Conservation (phyloP, 176 grass and related monocot genomes). For the Typha latifolia region DNA sequence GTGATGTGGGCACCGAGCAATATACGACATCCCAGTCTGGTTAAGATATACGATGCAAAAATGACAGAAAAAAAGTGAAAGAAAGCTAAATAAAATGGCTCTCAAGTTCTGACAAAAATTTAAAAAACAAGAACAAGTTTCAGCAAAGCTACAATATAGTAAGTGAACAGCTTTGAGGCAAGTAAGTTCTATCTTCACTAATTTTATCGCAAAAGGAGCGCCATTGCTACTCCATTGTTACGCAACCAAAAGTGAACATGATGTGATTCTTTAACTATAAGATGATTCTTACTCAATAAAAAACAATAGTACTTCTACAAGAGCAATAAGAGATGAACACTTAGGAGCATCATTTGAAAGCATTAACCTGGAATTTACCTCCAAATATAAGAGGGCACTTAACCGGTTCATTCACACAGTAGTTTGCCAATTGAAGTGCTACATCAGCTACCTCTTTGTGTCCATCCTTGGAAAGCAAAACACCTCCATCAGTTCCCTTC, state of each 20-base stretch:
- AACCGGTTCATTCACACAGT: conserved; percentile 66
- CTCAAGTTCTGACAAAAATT: no score
- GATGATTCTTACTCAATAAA: no score
- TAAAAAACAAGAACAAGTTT: no score
- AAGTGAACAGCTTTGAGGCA: no score
- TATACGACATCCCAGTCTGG: conserved; percentile 86
- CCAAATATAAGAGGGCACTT: conserved; percentile 82
- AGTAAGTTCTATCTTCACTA: no score
- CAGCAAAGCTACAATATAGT: no score
- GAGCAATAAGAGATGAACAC: background rate
- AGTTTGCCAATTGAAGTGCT: conserved; percentile 47
- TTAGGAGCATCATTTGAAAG: background rate
- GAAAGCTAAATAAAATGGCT: no score
- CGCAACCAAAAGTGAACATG: no score
- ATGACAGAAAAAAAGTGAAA: no score
- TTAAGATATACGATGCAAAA: background rate
- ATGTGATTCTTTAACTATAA: no score
- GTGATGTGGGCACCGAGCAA: conserved; percentile 79
- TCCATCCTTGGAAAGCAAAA: conserved; percentile 34
- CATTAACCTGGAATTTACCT: conserved; percentile 25
- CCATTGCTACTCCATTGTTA: no score
- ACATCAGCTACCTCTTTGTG: conserved; percentile 59
- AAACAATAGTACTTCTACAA: background rate
- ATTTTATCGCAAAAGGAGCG: no score
- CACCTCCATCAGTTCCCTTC: conserved; percentile 73